Evolutionary conservation across 352 stramenopile genomes (phyloP).

Genomic region (Blastocystis sp.): DNA sequence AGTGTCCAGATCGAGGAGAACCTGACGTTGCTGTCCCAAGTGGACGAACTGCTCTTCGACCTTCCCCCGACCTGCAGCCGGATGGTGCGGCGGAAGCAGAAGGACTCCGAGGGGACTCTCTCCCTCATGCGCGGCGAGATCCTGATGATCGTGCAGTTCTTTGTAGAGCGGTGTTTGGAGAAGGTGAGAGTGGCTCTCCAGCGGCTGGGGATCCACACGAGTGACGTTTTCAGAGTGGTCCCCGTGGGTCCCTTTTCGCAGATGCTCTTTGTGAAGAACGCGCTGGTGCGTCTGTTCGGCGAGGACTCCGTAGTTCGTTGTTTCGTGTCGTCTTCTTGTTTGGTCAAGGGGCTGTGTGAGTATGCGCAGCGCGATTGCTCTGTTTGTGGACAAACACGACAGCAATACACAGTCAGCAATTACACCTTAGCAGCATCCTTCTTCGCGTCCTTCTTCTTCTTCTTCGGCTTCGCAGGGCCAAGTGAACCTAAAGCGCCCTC

Average conservation of each 20-base stretch:
- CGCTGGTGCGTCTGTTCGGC: neutral
- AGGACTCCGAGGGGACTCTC: neutral
- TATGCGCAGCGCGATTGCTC: slow-evolving; percentile 3
- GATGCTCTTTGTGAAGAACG: neutral
- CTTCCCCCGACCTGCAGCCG: neutral
- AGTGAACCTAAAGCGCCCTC: slow-evolving; percentile 40
- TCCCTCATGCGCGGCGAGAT: neutral
- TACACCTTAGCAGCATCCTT: slow-evolving; percentile 52
- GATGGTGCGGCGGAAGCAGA: slow-evolving; percentile 7
- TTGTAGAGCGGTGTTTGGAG: slow-evolving; percentile 24
- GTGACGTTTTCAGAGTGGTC: neutral
- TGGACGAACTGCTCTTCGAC: neutral
- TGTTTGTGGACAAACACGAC: neutral
- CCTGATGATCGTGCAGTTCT: neutral
- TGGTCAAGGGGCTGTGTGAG: neutral
- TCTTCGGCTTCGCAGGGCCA: slow-evolving; percentile 5
- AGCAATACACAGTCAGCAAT: slow-evolving; percentile 27
- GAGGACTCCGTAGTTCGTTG: neutral
- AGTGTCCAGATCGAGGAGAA: neutral
- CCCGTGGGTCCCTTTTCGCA: neutral
- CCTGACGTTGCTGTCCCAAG: neutral
- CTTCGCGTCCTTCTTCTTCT: slow-evolving; percentile 66
- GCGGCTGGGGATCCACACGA: neutral
- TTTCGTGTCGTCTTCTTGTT: slow-evolving; percentile 10
- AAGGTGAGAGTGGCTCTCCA: slow-evolving; percentile 7